Percentiles rank a stretch among this genome's conserved stretches.
Evolutionary conservation across 2,329 filamentous ascomycete genomes (phyloP).

Genomic region (Fusarium humuli): DNA sequence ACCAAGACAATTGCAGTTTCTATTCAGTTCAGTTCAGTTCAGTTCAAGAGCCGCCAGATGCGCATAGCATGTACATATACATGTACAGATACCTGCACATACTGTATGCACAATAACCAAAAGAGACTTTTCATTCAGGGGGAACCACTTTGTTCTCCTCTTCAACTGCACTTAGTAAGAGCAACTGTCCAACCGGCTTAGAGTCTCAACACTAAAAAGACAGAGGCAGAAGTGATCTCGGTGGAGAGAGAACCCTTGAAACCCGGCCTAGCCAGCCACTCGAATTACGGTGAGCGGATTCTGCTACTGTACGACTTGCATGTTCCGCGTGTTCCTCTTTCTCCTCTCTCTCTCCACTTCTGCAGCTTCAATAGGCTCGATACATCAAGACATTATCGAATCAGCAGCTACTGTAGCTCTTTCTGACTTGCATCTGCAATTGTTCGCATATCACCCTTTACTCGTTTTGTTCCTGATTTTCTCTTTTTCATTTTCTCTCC

Average conservation of each 20-base stretch:
- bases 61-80: constrained; percentile 3
- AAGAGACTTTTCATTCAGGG: not conserved
- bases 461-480: constrained; percentile 13
- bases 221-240: not conserved
- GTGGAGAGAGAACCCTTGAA: constrained; percentile 10
- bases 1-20: not conserved
- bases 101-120: not conserved
- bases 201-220: not conserved
- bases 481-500: not conserved
- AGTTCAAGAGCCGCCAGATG: constrained; percentile 27
- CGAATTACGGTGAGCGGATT: constrained; percentile 9
- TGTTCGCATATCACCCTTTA: constrained; percentile 26
- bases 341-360: constrained; percentile 1
- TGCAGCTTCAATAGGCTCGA: not conserved
- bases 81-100: not conserved
- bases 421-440: constrained; percentile 41
- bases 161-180: not conserved
- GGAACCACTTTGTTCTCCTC: constrained; percentile 5
- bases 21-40: not conserved
- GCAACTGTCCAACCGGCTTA: not conserved
- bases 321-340: constrained; percentile 8
- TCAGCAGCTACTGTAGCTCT: not conserved
- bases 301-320: constrained; percentile 4
- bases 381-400: not conserved
- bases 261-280: constrained; percentile 2